Conservation (phyloP, 257 asterid genomes). For the Rubia yunnanensis region DNA sequence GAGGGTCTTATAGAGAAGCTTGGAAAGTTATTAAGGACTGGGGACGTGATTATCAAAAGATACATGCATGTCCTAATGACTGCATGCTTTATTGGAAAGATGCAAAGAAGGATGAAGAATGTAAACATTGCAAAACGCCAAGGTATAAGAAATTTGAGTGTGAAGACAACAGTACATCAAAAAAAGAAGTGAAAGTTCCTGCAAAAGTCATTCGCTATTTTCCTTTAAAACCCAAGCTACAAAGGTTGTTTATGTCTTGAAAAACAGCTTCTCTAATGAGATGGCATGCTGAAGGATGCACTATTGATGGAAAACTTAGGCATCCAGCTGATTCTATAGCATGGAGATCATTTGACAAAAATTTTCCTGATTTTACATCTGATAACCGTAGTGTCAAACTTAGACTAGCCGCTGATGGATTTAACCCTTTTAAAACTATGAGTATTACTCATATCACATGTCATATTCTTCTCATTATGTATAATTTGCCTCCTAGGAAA, state of each 20-base stretch:
- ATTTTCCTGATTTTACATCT: neutral
- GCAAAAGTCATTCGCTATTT: neutral
- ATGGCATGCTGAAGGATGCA: neutral
- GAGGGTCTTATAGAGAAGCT: neutral
- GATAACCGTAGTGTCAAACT: neutral
- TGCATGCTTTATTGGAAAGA: neutral
- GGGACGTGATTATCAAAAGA: neutral
- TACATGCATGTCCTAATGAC: neutral
- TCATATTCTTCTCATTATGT: neutral
- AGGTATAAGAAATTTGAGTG: neutral
- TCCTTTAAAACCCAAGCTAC: neutral
- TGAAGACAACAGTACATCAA: neutral
- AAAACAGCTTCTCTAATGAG: neutral
- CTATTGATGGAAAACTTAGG: neutral
- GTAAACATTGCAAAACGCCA: neutral
- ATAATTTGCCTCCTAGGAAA: neutral
- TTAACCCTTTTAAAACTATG: neutral
- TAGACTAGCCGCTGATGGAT: neutral
- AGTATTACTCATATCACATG: neutral
- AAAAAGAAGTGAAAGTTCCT: neutral
- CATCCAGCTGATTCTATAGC: neutral
- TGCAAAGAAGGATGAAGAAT: neutral
- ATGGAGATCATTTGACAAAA: neutral
- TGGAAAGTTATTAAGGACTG: neutral
- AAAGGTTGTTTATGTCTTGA: too few species aligned